Percentiles rank a stretch among this genome's conserved stretches.
These are phyloP conservation scores for Tremella fuciformis DNA, from an alignment of 768 basidiomycete genomes.

Conservation along the genomic window DNA sequence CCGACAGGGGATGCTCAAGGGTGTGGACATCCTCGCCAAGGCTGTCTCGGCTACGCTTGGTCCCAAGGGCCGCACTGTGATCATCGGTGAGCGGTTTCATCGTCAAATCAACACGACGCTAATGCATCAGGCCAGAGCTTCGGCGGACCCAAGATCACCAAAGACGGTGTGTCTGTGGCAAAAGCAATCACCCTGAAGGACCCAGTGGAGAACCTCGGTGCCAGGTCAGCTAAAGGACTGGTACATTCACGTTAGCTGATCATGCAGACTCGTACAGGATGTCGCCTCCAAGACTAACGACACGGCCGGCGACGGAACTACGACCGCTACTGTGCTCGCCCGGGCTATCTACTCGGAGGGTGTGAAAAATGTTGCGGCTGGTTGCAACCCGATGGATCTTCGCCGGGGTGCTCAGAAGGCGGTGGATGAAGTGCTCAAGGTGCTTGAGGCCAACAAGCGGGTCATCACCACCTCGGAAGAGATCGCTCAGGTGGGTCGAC, in stretches of 20 bases:
- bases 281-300: constrained; percentile 97
- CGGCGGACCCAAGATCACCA: constrained; percentile 77
- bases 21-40: constrained; percentile 94
- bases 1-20: constrained; percentile 85
- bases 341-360: constrained; percentile 98
- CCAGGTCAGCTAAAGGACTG: constrained; percentile 65
- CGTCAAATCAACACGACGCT: constrained; percentile 2
- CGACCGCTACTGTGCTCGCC: constrained; percentile 93
- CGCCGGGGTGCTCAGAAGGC: constrained; percentile 96
- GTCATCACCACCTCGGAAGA: constrained; percentile 95
- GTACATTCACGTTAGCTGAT: constrained; percentile 1
- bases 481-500: constrained; percentile 69
- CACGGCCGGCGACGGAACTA: constrained; percentile 94
- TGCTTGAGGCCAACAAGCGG: constrained; percentile 80
- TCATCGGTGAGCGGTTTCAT: constrained; percentile 68
- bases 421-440: constrained; percentile 89
- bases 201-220: constrained; percentile 98
- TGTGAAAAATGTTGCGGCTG: constrained; percentile 98
- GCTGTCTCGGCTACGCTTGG: constrained; percentile 95
- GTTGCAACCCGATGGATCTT: constrained; percentile 99
- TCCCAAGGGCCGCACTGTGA: constrained; percentile 98
- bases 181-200: constrained; percentile 91
- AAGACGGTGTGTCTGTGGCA: constrained; percentile 97
- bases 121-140: constrained; percentile 48
- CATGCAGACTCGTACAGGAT: constrained; percentile 78